phyloP scores from a whole-genome alignment of 768 basidiomycete species.

The Leucosporidium scottii region DNA sequence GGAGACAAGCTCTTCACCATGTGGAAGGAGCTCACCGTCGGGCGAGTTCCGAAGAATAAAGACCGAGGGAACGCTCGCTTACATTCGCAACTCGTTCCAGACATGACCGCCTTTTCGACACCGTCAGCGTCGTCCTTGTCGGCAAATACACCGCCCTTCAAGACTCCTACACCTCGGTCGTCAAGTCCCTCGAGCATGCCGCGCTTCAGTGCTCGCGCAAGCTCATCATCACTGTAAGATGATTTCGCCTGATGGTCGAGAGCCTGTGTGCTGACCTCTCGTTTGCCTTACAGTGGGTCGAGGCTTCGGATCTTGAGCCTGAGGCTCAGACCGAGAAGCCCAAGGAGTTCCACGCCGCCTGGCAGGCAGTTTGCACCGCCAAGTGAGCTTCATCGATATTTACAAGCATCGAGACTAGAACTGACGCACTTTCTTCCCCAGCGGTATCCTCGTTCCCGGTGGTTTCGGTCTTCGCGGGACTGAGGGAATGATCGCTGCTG shows the following conservation, averaged over 20 bases:
- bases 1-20: slow-evolving; percentile 61
- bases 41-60: no score
- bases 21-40: slow-evolving; percentile 77
- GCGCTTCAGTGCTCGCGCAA: slow-evolving; percentile 85
- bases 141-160: slow-evolving; percentile 96
- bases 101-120: slow-evolving; percentile 87
- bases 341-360: slow-evolving; percentile 88
- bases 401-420: no score
- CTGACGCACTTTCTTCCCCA: slow-evolving; percentile 42
- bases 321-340: slow-evolving; percentile 71
- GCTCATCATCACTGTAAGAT: slow-evolving; percentile 65
- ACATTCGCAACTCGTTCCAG: slow-evolving; percentile 50
- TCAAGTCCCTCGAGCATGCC: slow-evolving; percentile 93
- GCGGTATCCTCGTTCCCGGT: slow-evolving; percentile 93
- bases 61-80: no score
- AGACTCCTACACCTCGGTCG: slow-evolving; percentile 98
- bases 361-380: slow-evolving; percentile 84
- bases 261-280: no score
- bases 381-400: no score
- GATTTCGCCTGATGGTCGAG: no score
- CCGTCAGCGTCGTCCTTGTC: slow-evolving; percentile 80
- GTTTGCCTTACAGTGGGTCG: slow-evolving; percentile 67
- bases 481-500: slow-evolving; percentile 97
- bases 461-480: slow-evolving; percentile 90
- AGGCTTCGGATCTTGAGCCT: slow-evolving; percentile 82